These are phyloP conservation scores for Cetraspora pellucida DNA, from an alignment of 192 early-diverging fungal genomes.

Conservation along the genomic window DNA sequence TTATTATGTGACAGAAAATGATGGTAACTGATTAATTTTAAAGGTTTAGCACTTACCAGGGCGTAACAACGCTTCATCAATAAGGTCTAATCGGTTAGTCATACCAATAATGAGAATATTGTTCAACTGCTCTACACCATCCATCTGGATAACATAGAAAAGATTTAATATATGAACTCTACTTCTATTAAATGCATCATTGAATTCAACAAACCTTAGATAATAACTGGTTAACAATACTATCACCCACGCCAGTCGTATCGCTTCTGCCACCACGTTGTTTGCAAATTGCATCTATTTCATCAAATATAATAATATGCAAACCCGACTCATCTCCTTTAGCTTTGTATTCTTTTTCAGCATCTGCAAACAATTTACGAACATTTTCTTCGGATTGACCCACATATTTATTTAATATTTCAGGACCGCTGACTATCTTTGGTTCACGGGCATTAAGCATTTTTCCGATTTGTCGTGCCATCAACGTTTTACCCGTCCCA, in stretches of 20 bases:
- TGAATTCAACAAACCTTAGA: slow-evolving; percentile 64
- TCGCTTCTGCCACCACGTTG: slow-evolving; percentile 92
- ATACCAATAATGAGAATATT: slow-evolving; percentile 98
- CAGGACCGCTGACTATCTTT: slow-evolving; percentile 94
- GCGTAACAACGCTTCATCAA: slow-evolving; percentile 95
- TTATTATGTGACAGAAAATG: neutral
- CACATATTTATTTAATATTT: slow-evolving; percentile 95
- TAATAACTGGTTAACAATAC: slow-evolving; percentile 95
- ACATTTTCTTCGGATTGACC: slow-evolving; percentile 97
- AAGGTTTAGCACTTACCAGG: slow-evolving; percentile 59
- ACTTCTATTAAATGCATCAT: neutral
- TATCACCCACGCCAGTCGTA: slow-evolving; percentile 94
- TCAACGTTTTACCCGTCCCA: slow-evolving; percentile 96
- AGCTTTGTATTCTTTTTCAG: slow-evolving; percentile 93
- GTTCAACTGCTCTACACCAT: slow-evolving; percentile 98
- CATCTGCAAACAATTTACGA: slow-evolving; percentile 92
- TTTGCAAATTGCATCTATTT: slow-evolving; percentile 98
- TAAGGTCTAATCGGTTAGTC: slow-evolving; percentile 98
- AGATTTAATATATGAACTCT: neutral
- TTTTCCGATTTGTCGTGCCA: slow-evolving; percentile 98
- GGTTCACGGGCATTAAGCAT: slow-evolving; percentile 97
- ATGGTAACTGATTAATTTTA: neutral
- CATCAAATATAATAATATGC: slow-evolving; percentile 99
- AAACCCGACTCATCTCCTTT: slow-evolving; percentile 87
- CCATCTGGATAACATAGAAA: slow-evolving; percentile 63